Conservation (phyloP, 1,284 basidiomycete genomes). For the Trichosporon sp. region DNA sequence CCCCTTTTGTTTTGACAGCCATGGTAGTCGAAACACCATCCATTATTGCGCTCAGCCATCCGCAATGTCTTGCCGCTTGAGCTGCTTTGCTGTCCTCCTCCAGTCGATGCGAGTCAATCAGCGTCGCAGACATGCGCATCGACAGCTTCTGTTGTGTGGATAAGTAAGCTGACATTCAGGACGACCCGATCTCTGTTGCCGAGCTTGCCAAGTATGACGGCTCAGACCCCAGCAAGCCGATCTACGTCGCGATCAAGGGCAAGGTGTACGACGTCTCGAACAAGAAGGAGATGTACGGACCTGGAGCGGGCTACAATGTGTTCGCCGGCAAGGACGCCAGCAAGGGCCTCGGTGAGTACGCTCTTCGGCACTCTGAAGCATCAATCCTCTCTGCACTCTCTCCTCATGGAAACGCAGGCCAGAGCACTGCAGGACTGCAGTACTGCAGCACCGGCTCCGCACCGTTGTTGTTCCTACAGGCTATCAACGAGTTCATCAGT, state of each 20-base stretch:
- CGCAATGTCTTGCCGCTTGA: too few relatives aligned
- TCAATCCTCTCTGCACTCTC: too few relatives aligned
- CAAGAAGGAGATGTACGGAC: slow-evolving; percentile 49
- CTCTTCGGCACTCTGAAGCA: too few relatives aligned
- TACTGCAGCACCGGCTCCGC: too few relatives aligned
- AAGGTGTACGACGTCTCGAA: slow-evolving; percentile 48
- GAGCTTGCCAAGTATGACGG: slow-evolving; percentile 43
- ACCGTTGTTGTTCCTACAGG: too few relatives aligned
- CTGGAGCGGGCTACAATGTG: slow-evolving; percentile 47
- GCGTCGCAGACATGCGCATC: background rate
- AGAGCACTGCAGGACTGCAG: too few relatives aligned
- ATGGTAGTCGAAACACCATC: background rate
- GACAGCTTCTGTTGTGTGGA: too few relatives aligned
- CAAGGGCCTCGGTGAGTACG: slow-evolving; percentile 66
- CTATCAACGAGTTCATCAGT: too few relatives aligned
- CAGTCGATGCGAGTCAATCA: too few relatives aligned
- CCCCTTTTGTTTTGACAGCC: background rate
- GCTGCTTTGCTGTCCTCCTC: too few relatives aligned
- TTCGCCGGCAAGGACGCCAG: slow-evolving; percentile 86
- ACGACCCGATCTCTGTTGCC: slow-evolving; percentile 40
- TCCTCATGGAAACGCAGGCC: too few relatives aligned
- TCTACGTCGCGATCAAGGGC: slow-evolving; percentile 50
- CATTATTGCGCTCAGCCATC: too few relatives aligned
- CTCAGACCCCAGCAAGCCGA: slow-evolving; percentile 39
- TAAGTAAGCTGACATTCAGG: slow-evolving; percentile 22